Percentiles rank a stretch among this genome's conserved stretches.
phyloP scores from a whole-genome alignment of 208 protist genomes.

The Angomonas ambiguus region DNA sequence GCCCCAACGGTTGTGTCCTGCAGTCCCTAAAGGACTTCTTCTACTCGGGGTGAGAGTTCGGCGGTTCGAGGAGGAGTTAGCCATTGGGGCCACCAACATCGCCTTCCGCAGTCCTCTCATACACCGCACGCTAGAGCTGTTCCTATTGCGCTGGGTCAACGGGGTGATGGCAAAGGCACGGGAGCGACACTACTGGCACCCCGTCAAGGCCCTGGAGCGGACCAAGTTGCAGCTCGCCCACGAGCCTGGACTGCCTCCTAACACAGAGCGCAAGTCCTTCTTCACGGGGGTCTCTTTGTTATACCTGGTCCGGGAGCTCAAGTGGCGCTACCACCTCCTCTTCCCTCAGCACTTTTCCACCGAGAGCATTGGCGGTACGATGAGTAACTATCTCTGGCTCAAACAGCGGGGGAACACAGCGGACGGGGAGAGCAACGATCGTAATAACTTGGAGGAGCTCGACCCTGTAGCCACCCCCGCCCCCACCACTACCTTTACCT shows the following conservation, averaged over 20 bases:
- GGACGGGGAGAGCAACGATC: not conserved
- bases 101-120: slow-evolving; percentile 13
- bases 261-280: not conserved
- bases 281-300: slow-evolving; percentile 23
- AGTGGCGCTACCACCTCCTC: slow-evolving; percentile 23
- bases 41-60: slow-evolving; percentile 22
- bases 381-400: not conserved
- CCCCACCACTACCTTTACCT: not conserved
- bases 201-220: slow-evolving; percentile 16
- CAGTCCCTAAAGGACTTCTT: slow-evolving; percentile 33
- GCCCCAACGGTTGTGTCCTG: slow-evolving; percentile 23
- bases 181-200: slow-evolving; percentile 16
- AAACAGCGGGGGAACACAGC: not conserved
- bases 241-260: slow-evolving; percentile 6
- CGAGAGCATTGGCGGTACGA: not conserved
- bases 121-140: slow-evolving; percentile 31
- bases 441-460: no score
- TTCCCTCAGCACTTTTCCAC: slow-evolving; percentile 3
- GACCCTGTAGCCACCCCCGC: not conserved
- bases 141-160: slow-evolving; percentile 78
- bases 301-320: slow-evolving; percentile 55
- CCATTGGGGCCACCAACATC: slow-evolving; percentile 4
- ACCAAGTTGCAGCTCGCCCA: slow-evolving; percentile 1
- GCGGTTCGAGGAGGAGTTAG: slow-evolving; percentile 40
- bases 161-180: slow-evolving; percentile 34